phyloP scores from a whole-genome alignment of 495 filamentous ascomycete species.

The Diplogelasinospora grovesii region DNA sequence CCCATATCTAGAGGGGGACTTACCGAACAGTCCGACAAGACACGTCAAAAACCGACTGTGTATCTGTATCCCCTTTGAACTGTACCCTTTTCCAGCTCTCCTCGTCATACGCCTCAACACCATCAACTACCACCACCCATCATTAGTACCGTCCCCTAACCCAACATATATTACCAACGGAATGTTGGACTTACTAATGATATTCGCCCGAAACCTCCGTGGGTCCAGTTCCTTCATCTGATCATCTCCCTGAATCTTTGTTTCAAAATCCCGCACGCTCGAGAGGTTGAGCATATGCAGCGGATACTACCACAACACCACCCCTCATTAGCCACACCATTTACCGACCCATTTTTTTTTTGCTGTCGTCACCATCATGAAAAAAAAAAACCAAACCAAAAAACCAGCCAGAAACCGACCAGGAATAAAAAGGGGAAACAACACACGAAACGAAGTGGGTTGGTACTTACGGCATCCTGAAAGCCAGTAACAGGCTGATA shows the following conservation, averaged over 20 bases:
- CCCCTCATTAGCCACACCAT: background rate
- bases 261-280: constrained; percentile 60
- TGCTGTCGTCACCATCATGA: background rate
- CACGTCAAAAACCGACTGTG: constrained; percentile 45
- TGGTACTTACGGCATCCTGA: constrained; percentile 65
- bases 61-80: too few species aligned
- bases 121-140: constrained; percentile 34
- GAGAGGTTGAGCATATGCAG: constrained; percentile 73
- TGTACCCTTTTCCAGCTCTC: constrained; percentile 71
- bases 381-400: background rate
- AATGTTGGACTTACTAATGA: constrained; percentile 49
- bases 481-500: constrained; percentile 77
- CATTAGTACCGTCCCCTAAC: too few species aligned
- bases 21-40: constrained; percentile 62
- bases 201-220: constrained; percentile 74
- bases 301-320: constrained; percentile 52
- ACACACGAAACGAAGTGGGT: too few species aligned
- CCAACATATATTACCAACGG: too few species aligned
- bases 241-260: constrained; percentile 47
- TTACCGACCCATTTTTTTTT: too few species aligned
- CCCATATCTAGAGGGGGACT: constrained; percentile 10
- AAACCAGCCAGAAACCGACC: too few species aligned
- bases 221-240: constrained; percentile 47
- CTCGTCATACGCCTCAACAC: constrained; percentile 45
- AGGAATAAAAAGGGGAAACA: background rate